Conservation (phyloP, 2,329 filamentous ascomycete genomes). For the Apiospora pterosperma region DNA sequence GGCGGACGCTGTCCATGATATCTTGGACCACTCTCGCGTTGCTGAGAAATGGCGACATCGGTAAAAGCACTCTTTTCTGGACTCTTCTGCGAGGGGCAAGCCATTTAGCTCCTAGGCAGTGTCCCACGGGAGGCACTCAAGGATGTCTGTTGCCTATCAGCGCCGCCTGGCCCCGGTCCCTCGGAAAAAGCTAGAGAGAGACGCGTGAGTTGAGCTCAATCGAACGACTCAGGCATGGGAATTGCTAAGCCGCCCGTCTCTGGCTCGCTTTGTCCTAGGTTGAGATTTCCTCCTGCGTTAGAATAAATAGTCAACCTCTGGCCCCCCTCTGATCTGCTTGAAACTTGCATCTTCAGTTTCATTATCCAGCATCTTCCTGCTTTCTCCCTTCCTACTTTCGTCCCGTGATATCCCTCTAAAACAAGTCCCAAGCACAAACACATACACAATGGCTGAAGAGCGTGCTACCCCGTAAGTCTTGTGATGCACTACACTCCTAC, state of each 20-base stretch:
- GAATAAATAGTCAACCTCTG: constrained; percentile 1
- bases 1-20: not conserved
- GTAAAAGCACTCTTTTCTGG: not conserved
- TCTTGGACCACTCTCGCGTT: not conserved
- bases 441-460: constrained; percentile 20
- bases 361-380: not conserved
- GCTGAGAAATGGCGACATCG: constrained; percentile 5
- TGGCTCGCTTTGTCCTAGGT: not conserved
- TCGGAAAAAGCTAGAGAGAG: too few relatives aligned
- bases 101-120: not conserved
- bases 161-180: too few relatives aligned
- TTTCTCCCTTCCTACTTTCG: not conserved
- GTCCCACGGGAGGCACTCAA: not conserved
- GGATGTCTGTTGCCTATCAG: not conserved
- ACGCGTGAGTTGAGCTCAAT: not conserved
- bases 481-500: not conserved
- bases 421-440: not conserved
- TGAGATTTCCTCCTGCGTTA: not conserved
- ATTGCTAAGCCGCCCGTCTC: not conserved
- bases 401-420: not conserved
- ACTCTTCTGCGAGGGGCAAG: not conserved
- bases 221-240: not conserved
- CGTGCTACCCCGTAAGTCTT: constrained; percentile 26
- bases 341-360: constrained; percentile 1
- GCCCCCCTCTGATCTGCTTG: not conserved